Base-by-base conservation (phyloP, 1,284 basidiomycete species). In the Sanghuangporus baumii region DNA sequence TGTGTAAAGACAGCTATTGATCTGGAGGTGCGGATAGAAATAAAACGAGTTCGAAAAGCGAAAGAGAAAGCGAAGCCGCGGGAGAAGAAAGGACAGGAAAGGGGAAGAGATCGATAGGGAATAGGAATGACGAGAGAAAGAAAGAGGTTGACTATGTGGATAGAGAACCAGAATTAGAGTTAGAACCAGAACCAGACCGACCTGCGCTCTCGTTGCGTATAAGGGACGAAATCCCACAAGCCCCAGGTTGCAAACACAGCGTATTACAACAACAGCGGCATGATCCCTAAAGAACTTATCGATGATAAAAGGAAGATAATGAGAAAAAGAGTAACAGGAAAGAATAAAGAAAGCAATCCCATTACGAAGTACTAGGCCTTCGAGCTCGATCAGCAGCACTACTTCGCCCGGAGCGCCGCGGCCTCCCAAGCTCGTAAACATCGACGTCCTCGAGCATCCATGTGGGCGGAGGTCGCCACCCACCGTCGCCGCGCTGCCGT, bases 381-480 rank as follows among this genome's bases (percentile, higher is more conserved):
- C 38, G 36, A n/a, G 12, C 3, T 2, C 40, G 40, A 41, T 9
- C 11, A 12, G 12, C 12, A 41, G 12, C 12, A 41, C 40, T 41
- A n/a, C 40, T 41, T 41, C 40, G 40, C 23, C 56, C 36, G 6
- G 41, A 48, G 9, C 62, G 57, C 47, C 62, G 62, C 43, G 62
- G 57, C 41, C 23, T 63, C 34, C 57, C 51, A 59, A 63, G 62
- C 48, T 63, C 55, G 20, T 18, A 9, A 31, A 47, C 20, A n/a
- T 62, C 56, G 4, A 59, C 57, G 38, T 38, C 40, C 38, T 63
- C 62, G 14, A 63, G 37, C 41, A 46, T 55, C 62, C 62, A 63
- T 11, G 57, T 20, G 14, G 16, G 23, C 4, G 62, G 62, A 34
- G 62, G 62, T 18, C 52, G 62, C 62, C 62, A 63, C 41, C 26